These are phyloP conservation scores for Purshia tridentata DNA, from an alignment of 306 rosid species.

Conservation along the genomic window DNA sequence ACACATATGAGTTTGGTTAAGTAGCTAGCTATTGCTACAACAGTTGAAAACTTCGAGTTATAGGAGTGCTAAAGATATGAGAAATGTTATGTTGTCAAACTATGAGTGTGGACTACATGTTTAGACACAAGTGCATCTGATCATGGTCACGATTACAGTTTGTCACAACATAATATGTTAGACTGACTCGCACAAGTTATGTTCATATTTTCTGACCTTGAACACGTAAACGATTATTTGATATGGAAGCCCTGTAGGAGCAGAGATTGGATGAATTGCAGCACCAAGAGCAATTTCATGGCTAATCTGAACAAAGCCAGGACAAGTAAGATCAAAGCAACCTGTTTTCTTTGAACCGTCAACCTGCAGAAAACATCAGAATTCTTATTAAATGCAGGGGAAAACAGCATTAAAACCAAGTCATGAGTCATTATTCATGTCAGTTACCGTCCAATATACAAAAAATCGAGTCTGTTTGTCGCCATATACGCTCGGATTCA, in stretches of 20 bases:
- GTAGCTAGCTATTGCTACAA: no score
- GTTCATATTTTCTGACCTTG: slow-evolving; percentile 19
- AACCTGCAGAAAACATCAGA: slow-evolving; percentile 8
- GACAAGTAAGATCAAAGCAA: slow-evolving; percentile 39
- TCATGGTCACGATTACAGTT: no score
- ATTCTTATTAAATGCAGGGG: neutral
- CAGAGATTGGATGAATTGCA: slow-evolving; percentile 29
- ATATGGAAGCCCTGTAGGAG: slow-evolving; percentile 27
- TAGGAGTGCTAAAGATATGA: neutral
- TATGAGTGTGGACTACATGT: no score
- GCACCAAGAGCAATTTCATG: slow-evolving; percentile 39
- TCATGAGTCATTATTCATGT: neutral
- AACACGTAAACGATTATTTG: slow-evolving; percentile 27
- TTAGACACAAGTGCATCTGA: no score
- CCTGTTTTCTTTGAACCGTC: slow-evolving; percentile 33
- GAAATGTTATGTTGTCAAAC: neutral
- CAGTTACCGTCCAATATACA: slow-evolving; percentile 34
- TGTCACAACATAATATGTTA: no score
- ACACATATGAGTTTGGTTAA: no score
- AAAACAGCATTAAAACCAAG: neutral
- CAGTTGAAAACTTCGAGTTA: no score
- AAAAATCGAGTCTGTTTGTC: slow-evolving; percentile 33
- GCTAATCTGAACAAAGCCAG: slow-evolving; percentile 36
- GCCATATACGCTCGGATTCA: slow-evolving; percentile 35
- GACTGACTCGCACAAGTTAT: no score